phyloP scores from a whole-genome alignment of 2,329 filamentous ascomycete genomes.

The Fusarium brachygibbosum region DNA sequence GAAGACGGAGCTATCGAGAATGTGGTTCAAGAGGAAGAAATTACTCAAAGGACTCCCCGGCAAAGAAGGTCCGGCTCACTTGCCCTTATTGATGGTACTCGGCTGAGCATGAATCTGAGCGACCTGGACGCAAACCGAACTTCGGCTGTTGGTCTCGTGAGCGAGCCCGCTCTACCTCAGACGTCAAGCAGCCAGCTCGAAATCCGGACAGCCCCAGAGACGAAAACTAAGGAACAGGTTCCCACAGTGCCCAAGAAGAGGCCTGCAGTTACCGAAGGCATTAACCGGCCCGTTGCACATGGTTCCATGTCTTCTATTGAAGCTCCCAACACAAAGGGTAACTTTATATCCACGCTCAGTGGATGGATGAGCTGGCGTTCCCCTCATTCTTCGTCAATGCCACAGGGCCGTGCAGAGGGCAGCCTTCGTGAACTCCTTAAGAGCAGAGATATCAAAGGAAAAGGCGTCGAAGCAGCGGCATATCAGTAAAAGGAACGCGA shows the following conservation, averaged over 20 bases:
- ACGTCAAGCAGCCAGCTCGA: conserved; percentile 67
- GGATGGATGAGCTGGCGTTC: conserved; percentile 63
- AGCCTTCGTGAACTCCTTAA: conserved; percentile 68
- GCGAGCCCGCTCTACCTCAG: conserved; percentile 69
- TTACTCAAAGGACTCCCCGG: conserved; percentile 37
- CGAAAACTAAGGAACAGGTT: conserved; percentile 42
- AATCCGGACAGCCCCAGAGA: conserved; percentile 56
- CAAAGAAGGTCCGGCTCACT: conserved; percentile 53
- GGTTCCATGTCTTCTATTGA: conserved; percentile 49
- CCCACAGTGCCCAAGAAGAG: conserved; percentile 33
- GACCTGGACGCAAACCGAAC: conserved; percentile 51
- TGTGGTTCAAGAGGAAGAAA: conserved; percentile 35
- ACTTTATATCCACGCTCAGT: conserved; percentile 57
- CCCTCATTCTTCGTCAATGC: conserved; percentile 38
- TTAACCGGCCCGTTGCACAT: conserved; percentile 48
- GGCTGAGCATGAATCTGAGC: conserved; percentile 49
- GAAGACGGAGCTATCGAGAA: conserved; percentile 50
- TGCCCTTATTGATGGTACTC: conserved; percentile 56
- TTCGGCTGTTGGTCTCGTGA: conserved; percentile 61
- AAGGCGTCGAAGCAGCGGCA: conserved; percentile 48
- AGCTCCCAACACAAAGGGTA: conserved; percentile 44
- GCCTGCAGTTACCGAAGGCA: conserved; percentile 36
- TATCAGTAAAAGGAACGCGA: conserved; percentile 10
- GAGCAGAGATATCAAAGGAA: conserved; percentile 54
- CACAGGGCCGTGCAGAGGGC: conserved; percentile 66